Evolutionary conservation across 2,329 filamentous ascomycete genomes (phyloP).

Genomic region (Pleurostoma richardsiae): DNA sequence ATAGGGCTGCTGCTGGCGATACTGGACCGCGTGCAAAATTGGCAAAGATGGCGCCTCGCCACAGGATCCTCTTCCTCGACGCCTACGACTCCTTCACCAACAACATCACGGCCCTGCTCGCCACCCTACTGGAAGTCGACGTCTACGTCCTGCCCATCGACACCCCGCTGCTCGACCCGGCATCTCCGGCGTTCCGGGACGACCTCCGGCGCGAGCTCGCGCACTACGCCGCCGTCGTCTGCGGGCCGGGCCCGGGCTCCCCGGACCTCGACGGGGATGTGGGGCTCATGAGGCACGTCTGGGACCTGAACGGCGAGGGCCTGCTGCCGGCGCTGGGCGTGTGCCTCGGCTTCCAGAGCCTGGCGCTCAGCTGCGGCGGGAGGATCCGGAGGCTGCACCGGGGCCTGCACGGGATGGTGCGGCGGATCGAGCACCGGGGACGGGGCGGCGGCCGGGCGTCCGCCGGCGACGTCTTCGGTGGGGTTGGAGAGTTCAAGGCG

Average conservation of each 20-base stretch:
- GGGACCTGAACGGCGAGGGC: constrained; percentile 55
- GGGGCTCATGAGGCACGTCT: constrained; percentile 74
- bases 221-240: constrained; percentile 78
- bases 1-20: too few species aligned
- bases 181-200: constrained; percentile 27
- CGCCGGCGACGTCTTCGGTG: constrained; percentile 57
- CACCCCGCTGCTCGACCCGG: constrained; percentile 40
- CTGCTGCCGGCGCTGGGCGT: constrained; percentile 78
- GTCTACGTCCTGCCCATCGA: constrained; percentile 73
- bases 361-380: constrained; percentile 65
- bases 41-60: not conserved
- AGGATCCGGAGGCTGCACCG: constrained; percentile 60
- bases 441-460: constrained; percentile 6
- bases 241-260: constrained; percentile 85
- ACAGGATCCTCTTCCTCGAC: constrained; percentile 77
- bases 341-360: constrained; percentile 83
- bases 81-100: constrained; percentile 97
- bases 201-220: constrained; percentile 45
- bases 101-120: constrained; percentile 82
- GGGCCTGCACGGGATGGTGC: constrained; percentile 79
- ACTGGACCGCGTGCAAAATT: too few species aligned
- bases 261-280: constrained; percentile 70
- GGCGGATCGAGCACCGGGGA: constrained; percentile 53
- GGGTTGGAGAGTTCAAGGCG: constrained; percentile 56
- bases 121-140: constrained; percentile 60